A percentile compares a stretch with the other conserved stretches of the same genome.
These are phyloP conservation scores for Radiomyces spectabilis DNA, from an alignment of 192 early-diverging fungal genomes.

Conservation along the genomic window DNA sequence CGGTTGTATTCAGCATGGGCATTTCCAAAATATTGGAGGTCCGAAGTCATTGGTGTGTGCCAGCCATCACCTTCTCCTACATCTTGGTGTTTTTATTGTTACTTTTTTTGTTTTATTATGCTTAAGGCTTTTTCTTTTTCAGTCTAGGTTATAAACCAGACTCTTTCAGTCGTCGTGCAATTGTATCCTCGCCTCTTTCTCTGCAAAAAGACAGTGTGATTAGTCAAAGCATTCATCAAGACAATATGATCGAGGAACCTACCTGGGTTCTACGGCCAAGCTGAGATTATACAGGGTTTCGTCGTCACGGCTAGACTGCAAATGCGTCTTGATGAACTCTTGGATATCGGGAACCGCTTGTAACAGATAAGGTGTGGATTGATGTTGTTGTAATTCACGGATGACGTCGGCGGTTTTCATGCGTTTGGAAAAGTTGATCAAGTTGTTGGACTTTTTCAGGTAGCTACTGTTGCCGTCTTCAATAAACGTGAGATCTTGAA, in stretches of 20 bases:
- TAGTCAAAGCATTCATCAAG: no score
- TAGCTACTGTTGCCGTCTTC: constrained; percentile 81
- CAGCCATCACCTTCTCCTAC: no score
- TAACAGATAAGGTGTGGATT: constrained; percentile 71
- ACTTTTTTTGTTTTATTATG: neutral
- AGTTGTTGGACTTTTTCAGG: constrained; percentile 49
- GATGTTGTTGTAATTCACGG: constrained; percentile 84
- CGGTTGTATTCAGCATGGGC: no score
- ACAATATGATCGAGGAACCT: neutral
- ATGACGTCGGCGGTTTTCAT: constrained; percentile 83
- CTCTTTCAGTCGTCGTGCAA: constrained; percentile 62
- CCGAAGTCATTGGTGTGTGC: no score
- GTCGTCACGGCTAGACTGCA: constrained; percentile 63
- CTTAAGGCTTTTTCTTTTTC: neutral
- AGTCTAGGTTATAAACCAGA: constrained; percentile 61
- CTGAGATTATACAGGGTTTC: constrained; percentile 72
- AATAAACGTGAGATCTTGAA: constrained; percentile 80
- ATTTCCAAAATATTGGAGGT: no score
- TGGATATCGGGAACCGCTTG: constrained; percentile 78
- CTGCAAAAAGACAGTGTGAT: constrained; percentile 8
- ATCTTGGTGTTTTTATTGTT: neutral
- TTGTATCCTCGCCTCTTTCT: constrained; percentile 68
- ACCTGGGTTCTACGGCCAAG: constrained; percentile 73
- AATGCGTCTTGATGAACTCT: constrained; percentile 59
- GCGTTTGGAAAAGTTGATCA: constrained; percentile 90